phyloP scores from a whole-genome alignment of 1,284 basidiomycete species.

The Austroboletus rostrupii region DNA sequence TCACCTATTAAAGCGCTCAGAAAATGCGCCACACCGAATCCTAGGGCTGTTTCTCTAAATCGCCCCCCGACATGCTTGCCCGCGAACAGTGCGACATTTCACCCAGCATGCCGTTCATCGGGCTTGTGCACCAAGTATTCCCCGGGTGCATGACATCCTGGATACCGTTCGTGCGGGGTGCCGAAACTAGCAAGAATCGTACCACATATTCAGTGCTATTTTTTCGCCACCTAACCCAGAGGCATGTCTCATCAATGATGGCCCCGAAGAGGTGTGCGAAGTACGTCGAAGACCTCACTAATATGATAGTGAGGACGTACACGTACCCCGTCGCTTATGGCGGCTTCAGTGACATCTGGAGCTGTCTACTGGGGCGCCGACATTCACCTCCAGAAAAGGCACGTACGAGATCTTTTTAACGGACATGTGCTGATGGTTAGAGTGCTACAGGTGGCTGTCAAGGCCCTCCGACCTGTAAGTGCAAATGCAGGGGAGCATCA shows the following conservation, averaged over 20 bases:
- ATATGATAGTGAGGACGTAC: constrained; percentile 7
- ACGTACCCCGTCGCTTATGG: constrained; percentile 21
- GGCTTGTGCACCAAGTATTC: no score
- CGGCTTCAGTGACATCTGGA: constrained; percentile 28
- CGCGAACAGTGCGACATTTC: no score
- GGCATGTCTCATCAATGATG: background rate
- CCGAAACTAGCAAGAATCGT: background rate
- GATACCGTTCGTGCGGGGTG: background rate
- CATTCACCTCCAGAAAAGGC: constrained; percentile 9
- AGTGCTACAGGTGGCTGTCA: constrained; percentile 37
- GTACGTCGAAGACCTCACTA: constrained; percentile 13
- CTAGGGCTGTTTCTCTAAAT: no score
- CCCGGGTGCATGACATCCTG: rapidly evolving
- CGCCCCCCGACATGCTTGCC: no score
- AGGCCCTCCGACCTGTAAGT: constrained; percentile 37
- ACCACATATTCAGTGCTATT: background rate
- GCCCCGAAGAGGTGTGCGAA: background rate
- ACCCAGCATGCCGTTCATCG: no score
- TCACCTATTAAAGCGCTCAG: no score
- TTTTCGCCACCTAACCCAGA: background rate
- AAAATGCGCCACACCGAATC: no score
- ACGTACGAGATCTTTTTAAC: background rate
- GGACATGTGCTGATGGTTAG: background rate
- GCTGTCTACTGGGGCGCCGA: constrained; percentile 8
- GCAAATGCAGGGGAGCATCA: constrained; percentile 28